Evolutionary conservation across 1,284 basidiomycete species (phyloP).

Genomic region (Moesziomyces sp.): DNA sequence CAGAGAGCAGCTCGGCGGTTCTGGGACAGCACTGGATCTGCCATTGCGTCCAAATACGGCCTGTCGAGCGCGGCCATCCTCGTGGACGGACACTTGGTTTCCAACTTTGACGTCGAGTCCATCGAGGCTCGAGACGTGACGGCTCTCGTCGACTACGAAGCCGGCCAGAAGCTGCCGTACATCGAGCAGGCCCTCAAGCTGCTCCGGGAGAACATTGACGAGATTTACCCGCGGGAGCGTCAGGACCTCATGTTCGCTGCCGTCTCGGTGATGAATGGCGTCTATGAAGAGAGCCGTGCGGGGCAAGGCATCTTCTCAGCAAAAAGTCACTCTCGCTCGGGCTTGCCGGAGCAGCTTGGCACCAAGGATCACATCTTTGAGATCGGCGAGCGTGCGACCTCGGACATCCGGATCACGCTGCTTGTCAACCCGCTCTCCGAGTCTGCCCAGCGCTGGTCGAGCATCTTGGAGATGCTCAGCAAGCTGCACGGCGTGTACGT

Average conservation of each 20-base stretch:
- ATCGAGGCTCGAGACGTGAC: slow-evolving; percentile 39
- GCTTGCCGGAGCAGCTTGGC: slow-evolving; percentile 28
- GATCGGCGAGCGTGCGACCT: slow-evolving; percentile 76
- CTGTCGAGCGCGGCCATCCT: slow-evolving; percentile 25
- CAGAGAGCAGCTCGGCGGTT: slow-evolving; percentile 4
- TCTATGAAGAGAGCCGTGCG: slow-evolving; percentile 24
- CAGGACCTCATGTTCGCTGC: slow-evolving; percentile 46
- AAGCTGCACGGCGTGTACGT: slow-evolving; percentile 48
- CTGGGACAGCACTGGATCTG: slow-evolving; percentile 12
- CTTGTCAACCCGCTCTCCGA: slow-evolving; percentile 88
- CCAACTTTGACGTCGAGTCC: slow-evolving; percentile 5
- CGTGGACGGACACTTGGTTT: slow-evolving; percentile 45
- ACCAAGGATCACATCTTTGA: slow-evolving; percentile 68
- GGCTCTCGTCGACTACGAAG: slow-evolving; percentile 45
- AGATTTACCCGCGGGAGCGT: slow-evolving; percentile 7
- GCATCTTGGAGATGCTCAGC: slow-evolving; percentile 69
- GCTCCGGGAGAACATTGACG: slow-evolving; percentile 15
- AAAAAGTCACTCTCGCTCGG: slow-evolving; percentile 24
- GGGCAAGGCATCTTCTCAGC: slow-evolving; percentile 26
- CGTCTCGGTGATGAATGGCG: slow-evolving; percentile 39
- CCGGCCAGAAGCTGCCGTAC: slow-evolving; percentile 35
- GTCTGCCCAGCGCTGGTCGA: slow-evolving; percentile 83
- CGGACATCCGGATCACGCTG: slow-evolving; percentile 79
- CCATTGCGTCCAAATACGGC: slow-evolving; percentile 9
- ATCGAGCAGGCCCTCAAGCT: slow-evolving; percentile 29